Base-by-base conservation (phyloP, 1,139 yeast species). In the Eremothecium sinecaudum region DNA sequence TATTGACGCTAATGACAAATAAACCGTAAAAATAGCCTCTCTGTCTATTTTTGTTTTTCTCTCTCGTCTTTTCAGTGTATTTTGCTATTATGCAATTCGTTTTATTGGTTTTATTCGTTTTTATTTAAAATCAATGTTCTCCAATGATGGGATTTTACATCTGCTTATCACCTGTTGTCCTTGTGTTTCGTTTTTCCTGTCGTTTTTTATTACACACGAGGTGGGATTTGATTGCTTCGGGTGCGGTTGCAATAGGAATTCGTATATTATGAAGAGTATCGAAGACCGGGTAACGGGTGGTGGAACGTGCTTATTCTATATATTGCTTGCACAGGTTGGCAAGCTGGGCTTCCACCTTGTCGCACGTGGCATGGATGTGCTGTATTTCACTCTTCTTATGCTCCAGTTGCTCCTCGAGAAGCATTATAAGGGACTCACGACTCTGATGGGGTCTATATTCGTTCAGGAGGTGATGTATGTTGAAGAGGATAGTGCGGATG, bases 381-480 rank as follows among this genome's bases (percentile, higher is more conserved):
- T 55, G 56, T n/a, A 75, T 75, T 45, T 77, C 82, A 7, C 52
- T 50, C 39, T 59, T 62, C 46, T 76, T 76, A 28, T 62, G 56
- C 31, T 68, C 75, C 18, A 79, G 67, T 48, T 77, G 80, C 35
- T 74, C 76, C 48, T 72, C 75, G 55, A 84, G 62, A 36, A 81
- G 61, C 68, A 78, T 66, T 31, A 81, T 78, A 45, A 84, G 67
- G 40, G 84, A 76, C 48, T 84, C 94, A 30, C 94, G 66, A 5
- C 87, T 77, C 52, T 84, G 95, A 55, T 84, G 94, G 0, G 94
- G 94, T 38, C 94, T 64, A 58, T 83, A 84, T 36, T 83, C 83
- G 56, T 84, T 84, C 40, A 84, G 61, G 35, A 84, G 60, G 53
- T 84, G 94, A 53, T 83, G 93, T 45, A 83, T 78, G 52, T 84